A percentile compares a stretch with the other conserved stretches of the same genome.
These are phyloP conservation scores for Acidomyces sp. DNA, from an alignment of 495 filamentous ascomycete genomes.

Conservation along the genomic window DNA sequence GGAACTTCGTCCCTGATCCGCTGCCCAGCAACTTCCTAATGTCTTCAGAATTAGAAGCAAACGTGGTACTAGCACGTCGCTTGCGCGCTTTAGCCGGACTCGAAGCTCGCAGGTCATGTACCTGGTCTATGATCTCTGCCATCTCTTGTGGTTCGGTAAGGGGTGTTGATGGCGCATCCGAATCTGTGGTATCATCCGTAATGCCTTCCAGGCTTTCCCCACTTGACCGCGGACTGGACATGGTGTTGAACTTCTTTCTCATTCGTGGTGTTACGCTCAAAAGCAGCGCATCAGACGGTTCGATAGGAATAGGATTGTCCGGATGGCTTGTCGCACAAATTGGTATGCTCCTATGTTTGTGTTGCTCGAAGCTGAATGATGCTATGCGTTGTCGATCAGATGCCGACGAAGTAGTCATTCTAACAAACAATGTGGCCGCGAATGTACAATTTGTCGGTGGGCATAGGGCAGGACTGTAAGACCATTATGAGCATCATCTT, in stretches of 20 bases:
- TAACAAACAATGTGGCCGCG: too few species aligned
- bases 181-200: conserved; percentile 34
- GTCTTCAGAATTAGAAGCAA: conserved; percentile 38
- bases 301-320: conserved; percentile 17
- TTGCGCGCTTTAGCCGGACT: not conserved
- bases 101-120: conserved; percentile 1
- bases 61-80: conserved; percentile 16
- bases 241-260: not conserved
- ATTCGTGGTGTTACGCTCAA: conserved; percentile 10
- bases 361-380: not conserved
- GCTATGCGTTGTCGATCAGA: too few species aligned
- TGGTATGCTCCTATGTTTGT: conserved; percentile 16
- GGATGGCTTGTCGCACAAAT: conserved; percentile 14
- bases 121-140: conserved; percentile 18
- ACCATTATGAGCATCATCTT: too few species aligned
- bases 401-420: too few species aligned
- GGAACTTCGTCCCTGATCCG: conserved; percentile 41
- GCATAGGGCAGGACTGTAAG: too few species aligned
- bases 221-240: conserved; percentile 27
- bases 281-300: conserved; percentile 7
- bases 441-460: too few species aligned
- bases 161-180: conserved; percentile 41
- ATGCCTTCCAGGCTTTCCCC: conserved; percentile 31
- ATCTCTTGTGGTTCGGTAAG: conserved; percentile 37
- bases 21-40: conserved; percentile 52